These are phyloP conservation scores for Exserohilum turcica DNA, from an alignment of 2,329 filamentous ascomycete species.

Conservation along the genomic window DNA sequence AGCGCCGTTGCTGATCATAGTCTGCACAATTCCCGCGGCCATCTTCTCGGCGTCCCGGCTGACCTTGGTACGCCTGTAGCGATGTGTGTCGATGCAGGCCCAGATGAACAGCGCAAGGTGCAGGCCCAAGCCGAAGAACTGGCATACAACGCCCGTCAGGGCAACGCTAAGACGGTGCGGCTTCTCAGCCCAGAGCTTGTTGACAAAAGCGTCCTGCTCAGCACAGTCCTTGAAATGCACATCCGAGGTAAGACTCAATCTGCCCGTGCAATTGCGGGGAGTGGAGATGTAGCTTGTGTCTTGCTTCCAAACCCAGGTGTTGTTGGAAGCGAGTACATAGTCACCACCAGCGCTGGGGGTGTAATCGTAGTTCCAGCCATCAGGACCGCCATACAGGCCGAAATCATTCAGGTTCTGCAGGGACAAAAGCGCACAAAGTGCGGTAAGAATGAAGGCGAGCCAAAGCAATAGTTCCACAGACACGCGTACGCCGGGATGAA, in stretches of 20 bases:
- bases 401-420: conserved; percentile 20
- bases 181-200: conserved; percentile 34
- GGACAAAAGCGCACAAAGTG: conserved; percentile 29
- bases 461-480: conserved; percentile 45
- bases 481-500: conserved; percentile 45
- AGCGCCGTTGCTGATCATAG: conserved; percentile 40
- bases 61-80: conserved; percentile 26
- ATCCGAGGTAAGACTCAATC: not conserved
- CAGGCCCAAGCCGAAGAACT: conserved; percentile 36
- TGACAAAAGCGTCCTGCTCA: conserved; percentile 39
- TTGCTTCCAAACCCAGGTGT: conserved; percentile 39
- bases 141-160: conserved; percentile 35
- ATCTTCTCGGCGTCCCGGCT: conserved; percentile 41
- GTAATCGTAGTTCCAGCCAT: conserved; percentile 9
- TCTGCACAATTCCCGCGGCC: conserved; percentile 42
- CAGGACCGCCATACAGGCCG: conserved; percentile 25
- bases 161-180: conserved; percentile 25
- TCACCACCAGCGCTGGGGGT: conserved; percentile 22
- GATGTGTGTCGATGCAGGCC: conserved; percentile 46
- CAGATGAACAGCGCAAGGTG: conserved; percentile 47
- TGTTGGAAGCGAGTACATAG: conserved; percentile 33
- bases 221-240: conserved; percentile 30
- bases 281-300: conserved; percentile 15
- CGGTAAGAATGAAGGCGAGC: conserved; percentile 40
- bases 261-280: conserved; percentile 23